Base-by-base conservation (phyloP, 805 yeast genomes). In the Candida caryicola region DNA sequence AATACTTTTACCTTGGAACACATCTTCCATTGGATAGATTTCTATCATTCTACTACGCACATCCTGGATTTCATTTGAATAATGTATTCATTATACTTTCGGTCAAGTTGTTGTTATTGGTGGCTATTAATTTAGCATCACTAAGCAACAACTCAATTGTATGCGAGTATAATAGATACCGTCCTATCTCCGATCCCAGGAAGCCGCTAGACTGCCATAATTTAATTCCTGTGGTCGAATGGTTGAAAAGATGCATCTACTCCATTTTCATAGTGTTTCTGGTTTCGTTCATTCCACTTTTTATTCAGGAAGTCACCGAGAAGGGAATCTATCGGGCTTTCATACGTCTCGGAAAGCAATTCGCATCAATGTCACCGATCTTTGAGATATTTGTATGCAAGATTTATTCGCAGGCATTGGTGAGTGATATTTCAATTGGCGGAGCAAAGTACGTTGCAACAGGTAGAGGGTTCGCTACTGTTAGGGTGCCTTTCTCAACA, bases 361-460 rank as follows among this genome's bases (percentile, higher is more conserved):
- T 85, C 42, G 60, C 74, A 13, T 84, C 90, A 1, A 64, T 83
- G 27, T 83, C 93, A 1, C 90, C 91, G 31, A 62, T 84, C 51
- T 85, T 85, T 52, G 95, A 85, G 56, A 80, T 85, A 4, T 85
- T 85, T 63, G 85, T 81, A 16, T 85, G 89, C 51, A 81, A 82
- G 50, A 77, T 84, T 6, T 85, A 85, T 56, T 81, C 91, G 2
- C 77, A 80, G 34, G 77, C 91, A 0, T 68, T 85, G 56, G 65
- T 74, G 30, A 79, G 77, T 45, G 89, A 85, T 60, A 61, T 85
- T 47, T 65, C 84, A 9, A 70, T 82, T 43, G 93, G 95, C 36
- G 93, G 91, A 46, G 95, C 95, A 3, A 71, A 79, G 52, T 85
- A 85, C 62, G 82, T 85, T 52, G 81, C 90, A 2, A 85, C 93